phyloP scores from a whole-genome alignment of 2,329 filamentous ascomycete species.

The Pezizomycotina sp. region DNA sequence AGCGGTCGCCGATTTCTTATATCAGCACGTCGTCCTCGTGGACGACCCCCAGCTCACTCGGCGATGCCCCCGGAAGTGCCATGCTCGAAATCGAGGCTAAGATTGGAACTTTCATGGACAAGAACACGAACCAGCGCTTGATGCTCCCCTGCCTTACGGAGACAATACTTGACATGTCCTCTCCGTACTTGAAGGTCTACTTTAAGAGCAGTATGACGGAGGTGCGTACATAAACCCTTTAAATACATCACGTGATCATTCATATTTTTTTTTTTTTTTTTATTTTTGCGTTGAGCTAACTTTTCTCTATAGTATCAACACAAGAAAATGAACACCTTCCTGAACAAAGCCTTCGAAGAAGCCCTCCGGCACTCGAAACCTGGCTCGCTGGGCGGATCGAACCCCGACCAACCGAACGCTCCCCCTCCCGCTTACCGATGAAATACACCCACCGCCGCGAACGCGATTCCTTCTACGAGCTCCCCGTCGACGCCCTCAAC shows the following conservation, averaged over 20 bases:
- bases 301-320: slow-evolving; percentile 49
- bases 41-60: slow-evolving; percentile 41
- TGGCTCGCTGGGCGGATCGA: slow-evolving; percentile 6
- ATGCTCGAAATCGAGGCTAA: slow-evolving; percentile 92
- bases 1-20: slow-evolving; percentile 66
- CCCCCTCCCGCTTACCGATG: slow-evolving; percentile 43
- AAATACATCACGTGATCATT: no score
- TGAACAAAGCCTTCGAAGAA: slow-evolving; percentile 52
- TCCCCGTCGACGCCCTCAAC: slow-evolving; percentile 43
- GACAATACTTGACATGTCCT: slow-evolving; percentile 46
- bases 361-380: slow-evolving; percentile 33
- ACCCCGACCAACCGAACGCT: slow-evolving; percentile 34
- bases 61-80: slow-evolving; percentile 44
- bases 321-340: slow-evolving; percentile 62
- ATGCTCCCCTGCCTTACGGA: slow-evolving; percentile 52
- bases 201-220: slow-evolving; percentile 87
- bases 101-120: slow-evolving; percentile 63
- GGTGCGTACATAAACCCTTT: slow-evolving; percentile 35
- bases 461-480: slow-evolving; percentile 66
- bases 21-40: slow-evolving; percentile 49
- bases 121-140: slow-evolving; percentile 52
- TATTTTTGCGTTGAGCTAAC: slow-evolving; percentile 5
- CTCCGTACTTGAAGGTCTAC: slow-evolving; percentile 37
- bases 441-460: slow-evolving; percentile 71
- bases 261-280: slow-evolving; percentile 4